Evolutionary conservation across 352 stramenopile genomes (phyloP).

Genomic region (Globisporangium polare): DNA sequence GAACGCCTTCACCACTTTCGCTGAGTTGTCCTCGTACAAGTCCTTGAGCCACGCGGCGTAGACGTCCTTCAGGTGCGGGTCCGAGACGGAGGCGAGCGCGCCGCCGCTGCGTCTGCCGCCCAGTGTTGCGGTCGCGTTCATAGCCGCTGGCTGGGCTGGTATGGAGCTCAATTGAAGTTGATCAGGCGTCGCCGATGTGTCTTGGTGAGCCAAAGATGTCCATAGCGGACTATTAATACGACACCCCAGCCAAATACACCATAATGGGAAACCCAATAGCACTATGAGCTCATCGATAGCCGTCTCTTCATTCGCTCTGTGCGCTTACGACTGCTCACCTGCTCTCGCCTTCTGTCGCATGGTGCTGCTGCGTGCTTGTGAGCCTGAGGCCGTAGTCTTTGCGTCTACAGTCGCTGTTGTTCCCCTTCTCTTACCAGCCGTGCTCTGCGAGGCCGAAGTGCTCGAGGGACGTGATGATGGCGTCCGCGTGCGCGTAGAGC

Average conservation of each 20-base stretch:
- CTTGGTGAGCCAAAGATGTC: background rate
- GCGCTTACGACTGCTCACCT: background rate
- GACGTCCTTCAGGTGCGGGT: constrained; percentile 27
- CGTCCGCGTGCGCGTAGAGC: constrained; percentile 55
- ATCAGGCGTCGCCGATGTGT: too few relatives aligned
- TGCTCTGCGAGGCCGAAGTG: constrained; percentile 60
- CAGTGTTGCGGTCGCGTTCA: background rate
- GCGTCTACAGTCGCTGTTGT: background rate
- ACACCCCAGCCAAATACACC: background rate
- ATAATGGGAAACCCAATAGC: background rate
- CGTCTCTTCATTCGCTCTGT: background rate
- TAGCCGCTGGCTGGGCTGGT: background rate
- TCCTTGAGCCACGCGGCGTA: constrained; percentile 40
- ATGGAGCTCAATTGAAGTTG: too few relatives aligned
- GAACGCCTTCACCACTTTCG: constrained; percentile 26
- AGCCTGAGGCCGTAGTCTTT: background rate
- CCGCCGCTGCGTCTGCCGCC: background rate
- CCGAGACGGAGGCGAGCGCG: constrained; percentile 7
- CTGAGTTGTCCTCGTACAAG: constrained; percentile 34
- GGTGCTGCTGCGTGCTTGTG: too few relatives aligned
- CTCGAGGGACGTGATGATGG: constrained; percentile 56
- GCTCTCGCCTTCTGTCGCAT: background rate
- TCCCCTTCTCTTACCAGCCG: constrained; percentile 24
- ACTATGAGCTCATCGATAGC: too few relatives aligned
- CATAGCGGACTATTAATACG: background rate